phyloP scores from a whole-genome alignment of 371 early-diverging fungal species.

The Mucor irregularis region DNA sequence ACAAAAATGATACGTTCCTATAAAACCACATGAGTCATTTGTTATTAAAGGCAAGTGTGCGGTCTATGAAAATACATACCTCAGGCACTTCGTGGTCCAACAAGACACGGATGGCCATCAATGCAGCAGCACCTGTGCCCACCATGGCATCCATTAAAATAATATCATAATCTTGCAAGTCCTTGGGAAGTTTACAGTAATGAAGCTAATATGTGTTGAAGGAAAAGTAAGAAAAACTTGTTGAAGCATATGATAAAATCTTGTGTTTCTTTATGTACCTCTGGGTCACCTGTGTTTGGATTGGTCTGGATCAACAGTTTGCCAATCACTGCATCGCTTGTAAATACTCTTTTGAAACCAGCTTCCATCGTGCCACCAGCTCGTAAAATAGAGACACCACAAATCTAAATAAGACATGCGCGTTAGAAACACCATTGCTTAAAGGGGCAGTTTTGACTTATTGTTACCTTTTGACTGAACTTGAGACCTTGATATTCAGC shows the following conservation, averaged over 20 bases:
- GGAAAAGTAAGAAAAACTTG: neutral
- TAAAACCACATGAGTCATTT: conserved; percentile 5
- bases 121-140: conserved; percentile 86
- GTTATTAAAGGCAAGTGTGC: neutral
- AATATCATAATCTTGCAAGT: conserved; percentile 61
- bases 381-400: conserved; percentile 86
- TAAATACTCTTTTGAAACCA: conserved; percentile 77
- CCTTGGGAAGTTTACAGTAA: conserved; percentile 72
- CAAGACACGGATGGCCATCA: conserved; percentile 92
- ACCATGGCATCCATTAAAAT: conserved; percentile 80
- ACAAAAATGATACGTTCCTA: conserved; percentile 81
- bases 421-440: neutral
- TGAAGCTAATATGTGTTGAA: conserved; percentile 55
- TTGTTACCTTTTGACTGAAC: conserved; percentile 41
- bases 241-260: neutral
- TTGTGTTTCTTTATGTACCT: conserved; percentile 25
- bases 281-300: conserved; percentile 80
- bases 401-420: conserved; percentile 38
- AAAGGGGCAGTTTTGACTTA: neutral
- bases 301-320: conserved; percentile 88
- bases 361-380: conserved; percentile 90
- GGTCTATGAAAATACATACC: too few species aligned
- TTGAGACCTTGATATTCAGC: conserved; percentile 58
- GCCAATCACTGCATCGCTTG: conserved; percentile 75
- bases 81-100: conserved; percentile 87